Conservation (phyloP, 106 monocot species). For the Alisma plantagoaquatica region DNA sequence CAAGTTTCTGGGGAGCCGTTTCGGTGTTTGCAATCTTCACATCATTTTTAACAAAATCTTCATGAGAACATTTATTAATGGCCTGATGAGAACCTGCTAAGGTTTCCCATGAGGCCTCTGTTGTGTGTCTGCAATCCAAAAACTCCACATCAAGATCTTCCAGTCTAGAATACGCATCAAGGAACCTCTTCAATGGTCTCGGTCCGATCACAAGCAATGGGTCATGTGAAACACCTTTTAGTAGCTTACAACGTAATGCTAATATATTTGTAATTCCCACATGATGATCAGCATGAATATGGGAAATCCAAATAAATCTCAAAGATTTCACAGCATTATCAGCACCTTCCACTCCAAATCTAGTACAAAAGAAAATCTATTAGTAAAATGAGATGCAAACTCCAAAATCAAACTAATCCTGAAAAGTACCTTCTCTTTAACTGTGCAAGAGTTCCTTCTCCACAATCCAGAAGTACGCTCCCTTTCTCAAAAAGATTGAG, state of each 20-base stretch:
- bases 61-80: background rate
- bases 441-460: conserved; percentile 91
- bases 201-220: conserved; percentile 91
- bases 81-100: conserved; percentile 7
- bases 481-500: conserved; percentile 85
- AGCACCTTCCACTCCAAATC: conserved; percentile 85
- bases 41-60: conserved; percentile 4
- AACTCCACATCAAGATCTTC: conserved; percentile 93
- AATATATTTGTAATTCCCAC: conserved; percentile 79
- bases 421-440: conserved; percentile 76
- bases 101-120: conserved; percentile 27
- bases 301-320: conserved; percentile 86
- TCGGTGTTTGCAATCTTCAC: background rate
- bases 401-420: background rate
- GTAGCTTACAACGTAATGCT: conserved; percentile 49
- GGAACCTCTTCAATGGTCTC: conserved; percentile 66
- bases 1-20: conserved; percentile 5
- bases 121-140: conserved; percentile 85
- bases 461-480: conserved; percentile 93
- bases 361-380: conserved; percentile 12
- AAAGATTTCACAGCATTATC: conserved; percentile 69
- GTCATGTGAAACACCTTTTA: conserved; percentile 49
- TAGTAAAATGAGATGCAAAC: background rate
- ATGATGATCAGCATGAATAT: conserved; percentile 98
- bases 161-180: conserved; percentile 85